Percentiles rank a stretch among this genome's conserved stretches.
Evolutionary conservation across 2,329 filamentous ascomycete species (phyloP).

Genomic region (Ilyonectria mors-panacis): DNA sequence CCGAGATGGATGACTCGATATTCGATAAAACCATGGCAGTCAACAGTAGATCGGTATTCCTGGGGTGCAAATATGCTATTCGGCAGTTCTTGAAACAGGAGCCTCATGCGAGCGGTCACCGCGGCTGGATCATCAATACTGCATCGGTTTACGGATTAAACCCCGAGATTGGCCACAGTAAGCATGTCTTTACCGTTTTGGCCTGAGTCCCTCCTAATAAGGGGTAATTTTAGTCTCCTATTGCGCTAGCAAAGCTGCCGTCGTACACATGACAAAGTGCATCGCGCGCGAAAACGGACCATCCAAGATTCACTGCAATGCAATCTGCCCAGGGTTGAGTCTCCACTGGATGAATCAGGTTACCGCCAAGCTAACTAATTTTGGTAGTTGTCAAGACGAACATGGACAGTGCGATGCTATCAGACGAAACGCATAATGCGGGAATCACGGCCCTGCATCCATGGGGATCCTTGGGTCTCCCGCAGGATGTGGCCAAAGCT

Average conservation of each 20-base stretch:
- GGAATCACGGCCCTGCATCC: neutral
- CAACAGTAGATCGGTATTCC: neutral
- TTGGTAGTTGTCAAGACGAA: neutral
- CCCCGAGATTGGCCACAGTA: slow-evolving; percentile 5
- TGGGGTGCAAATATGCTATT: neutral
- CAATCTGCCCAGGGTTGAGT: slow-evolving; percentile 9
- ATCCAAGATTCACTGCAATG: slow-evolving; percentile 8
- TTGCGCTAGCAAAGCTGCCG: slow-evolving; percentile 1
- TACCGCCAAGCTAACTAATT: neutral
- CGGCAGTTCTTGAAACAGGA: neutral
- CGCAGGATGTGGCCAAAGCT: neutral
- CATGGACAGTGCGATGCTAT: slow-evolving; percentile 1
- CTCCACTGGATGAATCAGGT: neutral
- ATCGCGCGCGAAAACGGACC: neutral
- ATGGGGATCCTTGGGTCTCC: slow-evolving; percentile 1
- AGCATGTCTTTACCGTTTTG: neutral
- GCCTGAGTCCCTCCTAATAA: neutral
- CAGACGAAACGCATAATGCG: neutral
- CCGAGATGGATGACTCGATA: neutral
- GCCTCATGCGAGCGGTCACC: neutral
- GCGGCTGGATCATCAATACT: slow-evolving; percentile 13
- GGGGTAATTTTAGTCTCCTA: neutral
- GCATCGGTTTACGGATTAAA: slow-evolving; percentile 7
- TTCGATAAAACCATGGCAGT: slow-evolving; percentile 4
- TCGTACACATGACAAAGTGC: slow-evolving; percentile 4